phyloP scores from a whole-genome alignment of 164 flowering plant species.

The Umbellularia californica region DNA sequence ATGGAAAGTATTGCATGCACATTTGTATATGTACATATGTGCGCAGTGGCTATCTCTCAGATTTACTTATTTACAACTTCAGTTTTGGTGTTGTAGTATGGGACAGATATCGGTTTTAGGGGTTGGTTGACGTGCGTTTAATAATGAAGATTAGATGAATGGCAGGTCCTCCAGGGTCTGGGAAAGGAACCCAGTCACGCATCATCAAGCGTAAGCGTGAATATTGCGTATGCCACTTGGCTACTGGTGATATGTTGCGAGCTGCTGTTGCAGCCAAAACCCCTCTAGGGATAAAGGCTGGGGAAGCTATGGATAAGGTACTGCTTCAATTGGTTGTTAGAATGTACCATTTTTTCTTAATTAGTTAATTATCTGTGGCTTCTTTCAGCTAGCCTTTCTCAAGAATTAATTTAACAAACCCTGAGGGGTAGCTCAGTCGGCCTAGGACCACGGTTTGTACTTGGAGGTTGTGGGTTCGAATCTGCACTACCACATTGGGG shows the following conservation, averaged over 20 bases:
- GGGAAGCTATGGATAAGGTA: conserved; percentile 97
- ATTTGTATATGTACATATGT: too few species aligned
- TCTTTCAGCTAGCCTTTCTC: background rate
- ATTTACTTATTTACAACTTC: too few species aligned
- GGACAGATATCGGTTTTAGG: background rate
- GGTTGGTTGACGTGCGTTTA: background rate
- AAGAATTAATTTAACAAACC: too few species aligned
- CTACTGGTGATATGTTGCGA: conserved; percentile 98
- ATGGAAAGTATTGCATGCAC: too few species aligned
- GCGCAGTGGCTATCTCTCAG: background rate
- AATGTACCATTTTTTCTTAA: background rate
- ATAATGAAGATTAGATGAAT: conserved; percentile 16
- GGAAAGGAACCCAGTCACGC: conserved; percentile 98
- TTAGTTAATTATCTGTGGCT: background rate
- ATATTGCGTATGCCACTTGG: conserved; percentile 95
- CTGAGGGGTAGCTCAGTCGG: too few species aligned
- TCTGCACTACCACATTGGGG: too few species aligned
- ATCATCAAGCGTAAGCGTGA: conserved; percentile 89
- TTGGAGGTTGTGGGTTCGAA: too few species aligned
- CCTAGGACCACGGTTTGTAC: too few species aligned
- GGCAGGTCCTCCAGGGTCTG: conserved; percentile 98
- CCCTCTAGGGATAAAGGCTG: conserved; percentile 94
- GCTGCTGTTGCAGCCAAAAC: conserved; percentile 96
- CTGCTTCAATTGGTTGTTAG: background rate
- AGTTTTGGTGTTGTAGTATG: too few species aligned